Evolutionary conservation across 2,329 filamentous ascomycete genomes (phyloP), one percentile per base, ranked within the genome.

Genomic region (Botrytis deweyae): DNA sequence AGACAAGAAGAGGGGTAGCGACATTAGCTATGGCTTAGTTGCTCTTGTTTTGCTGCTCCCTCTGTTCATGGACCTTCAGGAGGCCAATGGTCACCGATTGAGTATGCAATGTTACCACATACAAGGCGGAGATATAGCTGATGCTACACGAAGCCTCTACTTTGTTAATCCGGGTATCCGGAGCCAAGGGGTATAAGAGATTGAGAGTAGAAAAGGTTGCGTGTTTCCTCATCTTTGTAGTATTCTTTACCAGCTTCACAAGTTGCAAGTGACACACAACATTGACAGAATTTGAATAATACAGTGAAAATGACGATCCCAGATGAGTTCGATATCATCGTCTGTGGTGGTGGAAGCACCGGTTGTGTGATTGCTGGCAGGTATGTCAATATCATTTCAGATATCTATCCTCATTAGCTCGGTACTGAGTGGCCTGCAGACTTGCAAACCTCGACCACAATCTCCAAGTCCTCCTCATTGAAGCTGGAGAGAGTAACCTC

Each of bases 401-500:
- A 12, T 29, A 58, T 14, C 3, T 38, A 10, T 25, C 18, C 16
- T 14, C 46, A 64, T 42, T 61, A 7, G 22, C 22, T 65, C 12
- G 8, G 40, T 33, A 70, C 52, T 64, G 33, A 77, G 25, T 36
- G 20, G 55, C 7, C 36, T 52, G 87, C 6, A 85, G 86, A 29
- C 83, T 86, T 75, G 85, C 86, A 1, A 85, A 87, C 70, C 85
- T 85, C 0, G 81, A 82, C 20, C 82, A 88, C 9, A 84, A 84
- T 22, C 79, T 80, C 49, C 78, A 80, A 29, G 84, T 88, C 59
- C 81, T 89, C 42, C 82, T 89, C 25, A 85, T 89, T 74, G 88
- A 90, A 78, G 82, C 83, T 44, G 88, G 88, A 9, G 83, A 83
- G 49, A 86, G 88, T 79, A 89, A 86, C 76, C 84, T 86, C 76